Evolutionary conservation across 2,329 filamentous ascomycete genomes (phyloP).

Genomic region (Fusarium nanum): DNA sequence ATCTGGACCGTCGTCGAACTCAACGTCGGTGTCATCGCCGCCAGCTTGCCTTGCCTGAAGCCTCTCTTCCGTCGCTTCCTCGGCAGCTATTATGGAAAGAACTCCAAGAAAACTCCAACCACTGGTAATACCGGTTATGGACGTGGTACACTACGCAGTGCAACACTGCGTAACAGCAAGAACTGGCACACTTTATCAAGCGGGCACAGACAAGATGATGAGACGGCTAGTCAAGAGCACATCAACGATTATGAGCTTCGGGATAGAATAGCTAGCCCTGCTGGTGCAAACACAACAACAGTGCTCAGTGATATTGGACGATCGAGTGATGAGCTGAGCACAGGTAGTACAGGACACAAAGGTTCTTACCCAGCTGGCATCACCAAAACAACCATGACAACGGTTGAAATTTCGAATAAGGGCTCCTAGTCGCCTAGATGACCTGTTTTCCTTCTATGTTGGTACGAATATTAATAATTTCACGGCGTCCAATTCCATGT

Average conservation of each 20-base stretch:
- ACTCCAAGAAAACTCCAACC: conserved; percentile 44
- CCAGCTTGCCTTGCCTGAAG: conserved; percentile 51
- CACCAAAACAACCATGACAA: conserved; percentile 48
- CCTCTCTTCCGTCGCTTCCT: conserved; percentile 51
- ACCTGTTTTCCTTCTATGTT: neutral
- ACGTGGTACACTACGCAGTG: conserved; percentile 41
- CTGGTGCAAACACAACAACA: conserved; percentile 31
- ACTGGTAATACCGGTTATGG: conserved; percentile 43
- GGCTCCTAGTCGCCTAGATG: neutral
- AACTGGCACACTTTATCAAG: conserved; percentile 44
- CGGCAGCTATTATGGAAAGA: conserved; percentile 48
- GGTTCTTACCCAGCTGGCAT: conserved; percentile 33
- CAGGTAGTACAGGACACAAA: conserved; percentile 14
- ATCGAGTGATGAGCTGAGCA: conserved; percentile 45
- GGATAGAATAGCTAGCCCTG: conserved; percentile 29
- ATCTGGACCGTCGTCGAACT: conserved; percentile 58
- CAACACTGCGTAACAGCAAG: conserved; percentile 37
- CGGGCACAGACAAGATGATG: conserved; percentile 35
- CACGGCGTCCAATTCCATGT: neutral
- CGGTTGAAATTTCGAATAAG: conserved; percentile 36
- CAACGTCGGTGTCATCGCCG: conserved; percentile 54
- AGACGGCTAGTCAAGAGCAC: conserved; percentile 47
- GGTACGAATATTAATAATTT: neutral
- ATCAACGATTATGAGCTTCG: conserved; percentile 49
- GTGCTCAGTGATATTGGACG: conserved; percentile 40